Evolutionary conservation across 179 eudicot genomes (phyloP).

Genomic region (Nepenthes alata): DNA sequence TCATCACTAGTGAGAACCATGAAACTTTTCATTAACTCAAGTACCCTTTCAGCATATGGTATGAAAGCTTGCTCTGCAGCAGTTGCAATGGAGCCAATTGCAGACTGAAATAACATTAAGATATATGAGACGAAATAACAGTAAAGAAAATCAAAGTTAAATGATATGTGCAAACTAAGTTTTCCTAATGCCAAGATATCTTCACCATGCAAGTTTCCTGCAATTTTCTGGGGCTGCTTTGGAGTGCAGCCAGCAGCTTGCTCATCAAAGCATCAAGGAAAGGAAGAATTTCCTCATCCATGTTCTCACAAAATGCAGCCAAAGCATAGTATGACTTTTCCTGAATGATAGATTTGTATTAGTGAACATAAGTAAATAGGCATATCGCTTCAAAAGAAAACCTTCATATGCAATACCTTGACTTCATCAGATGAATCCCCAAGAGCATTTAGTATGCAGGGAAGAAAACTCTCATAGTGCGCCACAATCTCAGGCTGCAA

Average conservation of each 20-base stretch:
- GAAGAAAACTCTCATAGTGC: conserved; percentile 82
- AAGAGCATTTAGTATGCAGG: conserved; percentile 71
- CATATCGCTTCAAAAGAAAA: neutral
- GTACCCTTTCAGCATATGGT: conserved; percentile 91
- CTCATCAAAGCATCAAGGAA: conserved; percentile 86
- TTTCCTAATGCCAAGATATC: neutral
- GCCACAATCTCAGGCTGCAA: conserved; percentile 93
- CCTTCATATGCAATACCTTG: conserved; percentile 37
- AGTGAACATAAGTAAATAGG: conserved; percentile 4
- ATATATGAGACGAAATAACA: neutral
- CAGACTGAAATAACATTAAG: conserved; percentile 50
- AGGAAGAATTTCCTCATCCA: conserved; percentile 92
- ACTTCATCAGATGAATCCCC: conserved; percentile 94
- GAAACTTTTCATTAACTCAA: conserved; percentile 82
- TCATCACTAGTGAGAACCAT: conserved; percentile 88
- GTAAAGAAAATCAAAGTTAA: conserved; percentile 6
- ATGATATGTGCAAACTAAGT: neutral
- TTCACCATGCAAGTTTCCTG: conserved; percentile 99
- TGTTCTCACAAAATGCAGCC: conserved; percentile 97
- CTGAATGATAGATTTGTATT: conserved; percentile 23
- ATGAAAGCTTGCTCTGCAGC: conserved; percentile 92
- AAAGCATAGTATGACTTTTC: conserved; percentile 96
- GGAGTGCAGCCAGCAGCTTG: conserved; percentile 67
- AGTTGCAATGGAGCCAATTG: conserved; percentile 92
- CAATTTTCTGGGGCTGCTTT: conserved; percentile 70